Conservation (phyloP, 2,329 filamentous ascomycete species). For the Neospermospora avenae region DNA sequence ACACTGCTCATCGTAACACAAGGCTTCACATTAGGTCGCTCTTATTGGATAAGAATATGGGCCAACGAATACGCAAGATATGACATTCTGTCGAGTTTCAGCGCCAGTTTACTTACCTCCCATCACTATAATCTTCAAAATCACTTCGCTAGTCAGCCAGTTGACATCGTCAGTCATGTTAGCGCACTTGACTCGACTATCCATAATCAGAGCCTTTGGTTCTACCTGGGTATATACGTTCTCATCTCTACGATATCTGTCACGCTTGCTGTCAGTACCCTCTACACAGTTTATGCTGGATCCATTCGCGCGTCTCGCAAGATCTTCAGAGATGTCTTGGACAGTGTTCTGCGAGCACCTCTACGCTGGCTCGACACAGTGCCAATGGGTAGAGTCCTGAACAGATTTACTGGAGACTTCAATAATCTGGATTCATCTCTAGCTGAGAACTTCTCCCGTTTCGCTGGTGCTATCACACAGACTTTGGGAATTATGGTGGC, state of each 20-base stretch:
- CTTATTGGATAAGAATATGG: constrained; percentile 63
- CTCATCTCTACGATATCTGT: constrained; percentile 54
- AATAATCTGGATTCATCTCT: constrained; percentile 67
- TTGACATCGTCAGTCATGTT: neutral
- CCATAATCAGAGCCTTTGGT: constrained; percentile 34
- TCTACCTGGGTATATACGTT: constrained; percentile 66
- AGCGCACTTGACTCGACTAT: constrained; percentile 1
- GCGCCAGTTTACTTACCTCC: neutral
- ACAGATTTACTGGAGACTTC: constrained; percentile 77
- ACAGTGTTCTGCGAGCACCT: constrained; percentile 65
- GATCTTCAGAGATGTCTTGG: constrained; percentile 64
- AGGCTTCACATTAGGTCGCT: constrained; percentile 40
- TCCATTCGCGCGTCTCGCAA: constrained; percentile 64
- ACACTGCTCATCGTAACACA: constrained; percentile 47
- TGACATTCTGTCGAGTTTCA: neutral
- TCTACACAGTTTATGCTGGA: constrained; percentile 58
- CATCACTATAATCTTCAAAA: constrained; percentile 4
- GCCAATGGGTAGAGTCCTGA: constrained; percentile 71
- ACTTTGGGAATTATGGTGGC: constrained; percentile 64
- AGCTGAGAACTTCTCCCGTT: constrained; percentile 59
- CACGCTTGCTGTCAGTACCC: constrained; percentile 47
- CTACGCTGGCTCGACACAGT: constrained; percentile 77
- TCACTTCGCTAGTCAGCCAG: constrained; percentile 28
- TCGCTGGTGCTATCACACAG: constrained; percentile 55
- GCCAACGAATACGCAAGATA: constrained; percentile 41